Conservation (phyloP, 2,329 filamentous ascomycete genomes). For the Stagonosporopsis tanaceti region DNA sequence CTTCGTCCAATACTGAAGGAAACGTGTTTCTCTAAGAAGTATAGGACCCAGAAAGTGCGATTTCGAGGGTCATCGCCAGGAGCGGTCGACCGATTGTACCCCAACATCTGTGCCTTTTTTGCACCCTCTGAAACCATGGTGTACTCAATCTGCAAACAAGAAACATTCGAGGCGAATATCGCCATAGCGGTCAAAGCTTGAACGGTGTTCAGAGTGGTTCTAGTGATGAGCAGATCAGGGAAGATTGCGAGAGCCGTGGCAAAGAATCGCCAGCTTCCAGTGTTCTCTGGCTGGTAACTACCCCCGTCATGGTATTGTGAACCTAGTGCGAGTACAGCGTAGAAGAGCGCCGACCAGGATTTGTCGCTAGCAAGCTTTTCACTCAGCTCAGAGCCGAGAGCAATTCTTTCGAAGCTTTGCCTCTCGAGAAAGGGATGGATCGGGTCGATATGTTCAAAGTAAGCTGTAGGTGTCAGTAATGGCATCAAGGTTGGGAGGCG, state of each 20-base stretch:
- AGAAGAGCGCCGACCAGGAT: constrained; percentile 52
- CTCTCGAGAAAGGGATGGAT: constrained; percentile 54
- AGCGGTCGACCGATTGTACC: constrained; percentile 39
- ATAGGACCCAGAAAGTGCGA: constrained; percentile 53
- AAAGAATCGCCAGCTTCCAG: constrained; percentile 53
- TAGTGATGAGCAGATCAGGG: constrained; percentile 43
- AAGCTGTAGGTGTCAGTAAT: constrained; percentile 28
- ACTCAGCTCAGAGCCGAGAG: constrained; percentile 35
- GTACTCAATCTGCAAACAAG: constrained; percentile 47
- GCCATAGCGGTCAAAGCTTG: constrained; percentile 44
- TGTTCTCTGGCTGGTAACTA: constrained; percentile 51
- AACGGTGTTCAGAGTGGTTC: constrained; percentile 30
- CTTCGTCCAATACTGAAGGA: constrained; percentile 42
- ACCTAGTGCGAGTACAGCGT: constrained; percentile 51
- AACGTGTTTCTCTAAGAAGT: constrained; percentile 50
- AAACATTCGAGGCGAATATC: constrained; percentile 49
- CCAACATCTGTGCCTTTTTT: constrained; percentile 44
- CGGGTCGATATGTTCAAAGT: constrained; percentile 53
- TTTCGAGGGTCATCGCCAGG: constrained; percentile 23
- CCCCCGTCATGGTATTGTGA: constrained; percentile 48
- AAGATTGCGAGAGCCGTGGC: constrained; percentile 49
- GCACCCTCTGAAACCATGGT: constrained; percentile 29
- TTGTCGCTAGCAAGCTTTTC: constrained; percentile 36
- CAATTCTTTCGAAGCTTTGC: constrained; percentile 46
- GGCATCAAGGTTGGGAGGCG: constrained; percentile 16